Evolutionary conservation across 2,329 filamentous ascomycete species (phyloP), one percentile per base, ranked within the genome.

Genomic region (Cercospora nicotianae): DNA sequence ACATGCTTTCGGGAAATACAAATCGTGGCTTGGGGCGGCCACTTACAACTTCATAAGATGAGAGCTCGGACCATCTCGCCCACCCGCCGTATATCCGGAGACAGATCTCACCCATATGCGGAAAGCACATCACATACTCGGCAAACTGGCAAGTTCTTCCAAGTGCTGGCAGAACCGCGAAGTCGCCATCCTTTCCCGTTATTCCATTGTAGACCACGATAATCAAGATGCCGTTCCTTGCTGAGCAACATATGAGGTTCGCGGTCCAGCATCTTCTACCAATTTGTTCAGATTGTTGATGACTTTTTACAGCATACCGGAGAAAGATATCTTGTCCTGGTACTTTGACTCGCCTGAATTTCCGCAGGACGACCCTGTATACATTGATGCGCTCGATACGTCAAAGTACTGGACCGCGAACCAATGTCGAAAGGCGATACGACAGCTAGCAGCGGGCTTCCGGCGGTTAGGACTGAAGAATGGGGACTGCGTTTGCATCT

Each of bases 401-500:
- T 53, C 36, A 18, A 81, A 80, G 3, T 81, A 84, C 64, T 71
- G 71, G 60, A 83, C 81, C 7, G 81, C 79, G 58, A 79, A 76
- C 23, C 80, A 84, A 71, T 83, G 82, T 9, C 77, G 78, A 81
- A 53, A 53, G 48, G 48, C 48, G 12, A 53, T 53, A 53, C 79
- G 82, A 20, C 79, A 82, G 66, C 75, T 87, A 30, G 80, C 83
- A 51, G 84, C 83, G 16, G 85, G 85, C 0, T 78, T 87, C 48
- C 79, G 76, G 23, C 78, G 76, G 16, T 78, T 81, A 39, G 85
- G 85, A 0, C 70, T 86, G 10, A 72, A 80, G 64, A 73, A 77
- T 31, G 84, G 84, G 23, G 84, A 87, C 69, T 83, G 81, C 65
- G 82, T 87, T 16, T 82, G 82, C 60, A 78, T 87, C 39, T 83